phyloP scores from a whole-genome alignment of 1,284 basidiomycete species.

The Ganoderma lucidum region DNA sequence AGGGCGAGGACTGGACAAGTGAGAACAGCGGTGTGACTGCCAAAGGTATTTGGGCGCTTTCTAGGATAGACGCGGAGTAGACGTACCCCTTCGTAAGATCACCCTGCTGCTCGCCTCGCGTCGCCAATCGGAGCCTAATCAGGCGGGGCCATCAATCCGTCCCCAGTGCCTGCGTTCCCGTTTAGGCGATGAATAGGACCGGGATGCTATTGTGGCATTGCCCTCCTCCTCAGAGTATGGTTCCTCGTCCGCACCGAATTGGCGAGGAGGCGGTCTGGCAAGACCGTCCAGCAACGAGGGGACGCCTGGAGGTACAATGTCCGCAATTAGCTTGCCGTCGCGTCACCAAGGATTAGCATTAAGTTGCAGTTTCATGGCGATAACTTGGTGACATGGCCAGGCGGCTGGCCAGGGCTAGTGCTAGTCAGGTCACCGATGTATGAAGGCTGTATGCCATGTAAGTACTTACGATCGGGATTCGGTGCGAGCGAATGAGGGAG shows the following conservation, averaged over 20 bases:
- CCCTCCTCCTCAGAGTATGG: background rate
- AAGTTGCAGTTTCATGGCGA: background rate
- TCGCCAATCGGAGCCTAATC: background rate
- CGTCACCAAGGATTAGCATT: background rate
- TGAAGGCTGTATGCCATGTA: background rate
- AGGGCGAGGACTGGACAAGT: background rate
- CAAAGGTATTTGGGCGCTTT: background rate
- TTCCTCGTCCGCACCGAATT: background rate
- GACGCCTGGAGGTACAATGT: background rate
- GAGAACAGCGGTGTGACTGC: background rate
- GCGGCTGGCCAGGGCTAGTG: background rate
- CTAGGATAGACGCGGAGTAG: background rate
- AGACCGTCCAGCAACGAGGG: background rate
- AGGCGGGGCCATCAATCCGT: background rate
- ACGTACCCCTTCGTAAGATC: slow-evolving; percentile 10
- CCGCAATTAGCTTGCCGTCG: background rate
- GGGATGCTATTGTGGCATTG: background rate
- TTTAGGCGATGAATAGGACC: slow-evolving; percentile 6
- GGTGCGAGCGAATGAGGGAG: background rate
- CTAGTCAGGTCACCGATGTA: background rate
- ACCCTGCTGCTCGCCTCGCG: slow-evolving; percentile 1
- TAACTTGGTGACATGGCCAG: background rate
- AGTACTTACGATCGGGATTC: background rate
- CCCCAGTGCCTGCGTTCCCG: background rate
- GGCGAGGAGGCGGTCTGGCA: background rate